These are phyloP conservation scores for Tillandsia leiboldiana DNA, from an alignment of 176 grass and related monocot genomes.

Conservation along the genomic window DNA sequence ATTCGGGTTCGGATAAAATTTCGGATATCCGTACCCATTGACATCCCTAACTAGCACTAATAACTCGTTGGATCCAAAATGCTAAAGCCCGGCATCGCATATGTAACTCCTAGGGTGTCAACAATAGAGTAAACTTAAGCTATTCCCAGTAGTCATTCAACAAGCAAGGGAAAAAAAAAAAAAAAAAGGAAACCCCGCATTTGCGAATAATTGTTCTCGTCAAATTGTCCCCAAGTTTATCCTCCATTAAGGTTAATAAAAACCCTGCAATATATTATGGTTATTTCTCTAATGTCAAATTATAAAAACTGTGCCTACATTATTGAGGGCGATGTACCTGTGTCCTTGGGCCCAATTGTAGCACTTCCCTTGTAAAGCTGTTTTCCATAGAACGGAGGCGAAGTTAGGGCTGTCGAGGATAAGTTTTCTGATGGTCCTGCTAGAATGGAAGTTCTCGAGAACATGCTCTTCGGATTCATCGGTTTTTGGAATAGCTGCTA, in stretches of 20 bases:
- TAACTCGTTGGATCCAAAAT: too few species aligned
- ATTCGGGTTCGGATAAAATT: too few species aligned
- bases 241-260: neutral
- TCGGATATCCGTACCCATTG: too few species aligned
- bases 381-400: slow-evolving; percentile 64
- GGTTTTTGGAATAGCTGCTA: slow-evolving; percentile 42
- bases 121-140: too few species aligned
- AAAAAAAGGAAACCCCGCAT: too few species aligned
- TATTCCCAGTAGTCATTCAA: too few species aligned
- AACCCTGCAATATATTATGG: neutral
- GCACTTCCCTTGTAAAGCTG: slow-evolving; percentile 54
- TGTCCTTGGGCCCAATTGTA: slow-evolving; percentile 59
- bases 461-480: slow-evolving; percentile 59
- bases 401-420: slow-evolving; percentile 53
- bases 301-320: neutral
- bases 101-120: too few species aligned
- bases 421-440: slow-evolving; percentile 57
- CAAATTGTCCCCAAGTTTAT: neutral
- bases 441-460: slow-evolving; percentile 77
- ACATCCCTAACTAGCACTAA: too few species aligned
- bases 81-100: too few species aligned
- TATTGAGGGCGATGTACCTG: slow-evolving; percentile 35
- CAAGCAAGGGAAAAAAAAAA: too few species aligned
- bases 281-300: too few species aligned
- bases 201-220: too few species aligned